phyloP scores from a whole-genome alignment of 495 filamentous ascomycete genomes.

The Daldinia grandis region DNA sequence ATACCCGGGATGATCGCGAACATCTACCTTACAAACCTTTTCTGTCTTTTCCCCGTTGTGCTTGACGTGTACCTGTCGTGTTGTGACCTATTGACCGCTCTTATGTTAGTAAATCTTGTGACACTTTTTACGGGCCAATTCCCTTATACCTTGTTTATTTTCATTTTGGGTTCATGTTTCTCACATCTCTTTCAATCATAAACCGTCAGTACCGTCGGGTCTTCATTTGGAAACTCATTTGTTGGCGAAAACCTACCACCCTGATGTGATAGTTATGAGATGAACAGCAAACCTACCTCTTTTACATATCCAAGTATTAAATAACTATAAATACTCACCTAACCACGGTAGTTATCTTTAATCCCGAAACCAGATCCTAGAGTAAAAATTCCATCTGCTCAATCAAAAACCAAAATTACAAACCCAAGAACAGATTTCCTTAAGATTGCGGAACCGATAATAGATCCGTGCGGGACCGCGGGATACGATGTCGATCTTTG shows the following conservation, averaged over 20 bases:
- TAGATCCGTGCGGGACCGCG: neutral
- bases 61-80: neutral
- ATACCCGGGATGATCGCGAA: slow-evolving; percentile 8
- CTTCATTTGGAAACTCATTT: no score
- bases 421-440: neutral
- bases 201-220: no score
- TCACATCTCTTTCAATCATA: no score
- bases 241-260: no score
- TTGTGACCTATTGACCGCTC: neutral
- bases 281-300: no score
- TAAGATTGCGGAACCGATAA: neutral
- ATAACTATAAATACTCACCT: no score
- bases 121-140: neutral
- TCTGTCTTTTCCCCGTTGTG: neutral
- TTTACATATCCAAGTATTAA: no score
- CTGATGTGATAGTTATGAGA: no score
- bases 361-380: no score
- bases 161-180: neutral
- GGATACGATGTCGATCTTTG: slow-evolving; percentile 3
- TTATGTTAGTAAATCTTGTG: neutral
- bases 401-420: neutral
- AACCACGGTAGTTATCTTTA: no score
- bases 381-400: no score
- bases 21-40: slow-evolving; percentile 3
- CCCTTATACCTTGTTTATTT: neutral